These are phyloP conservation scores for Sporothrix humicola DNA, from an alignment of 2,329 filamentous ascomycete species.

Conservation along the genomic window DNA sequence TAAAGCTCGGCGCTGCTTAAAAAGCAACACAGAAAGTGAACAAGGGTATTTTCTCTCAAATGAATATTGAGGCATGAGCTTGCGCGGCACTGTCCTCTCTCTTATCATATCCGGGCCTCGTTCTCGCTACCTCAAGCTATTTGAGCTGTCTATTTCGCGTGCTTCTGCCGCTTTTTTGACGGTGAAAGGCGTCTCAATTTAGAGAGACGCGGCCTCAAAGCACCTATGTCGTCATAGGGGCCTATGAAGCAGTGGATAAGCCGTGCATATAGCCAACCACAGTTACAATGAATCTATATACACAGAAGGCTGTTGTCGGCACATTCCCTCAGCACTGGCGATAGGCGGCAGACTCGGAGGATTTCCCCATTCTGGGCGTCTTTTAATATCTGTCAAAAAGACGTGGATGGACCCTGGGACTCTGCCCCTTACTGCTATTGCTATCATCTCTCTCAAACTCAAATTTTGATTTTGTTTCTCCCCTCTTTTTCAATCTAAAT, in stretches of 20 bases:
- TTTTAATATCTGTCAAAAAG: neutral
- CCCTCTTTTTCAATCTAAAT: constrained; percentile 15
- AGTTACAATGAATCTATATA: neutral
- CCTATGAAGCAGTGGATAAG: neutral
- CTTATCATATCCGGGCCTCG: neutral
- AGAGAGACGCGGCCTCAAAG: neutral
- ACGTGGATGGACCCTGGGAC: constrained; percentile 9
- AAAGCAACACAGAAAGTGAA: neutral
- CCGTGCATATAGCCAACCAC: neutral
- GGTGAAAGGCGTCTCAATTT: neutral
- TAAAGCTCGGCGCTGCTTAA: neutral
- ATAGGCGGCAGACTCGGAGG: constrained; percentile 12
- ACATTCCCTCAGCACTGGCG: neutral
- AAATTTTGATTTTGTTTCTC: neutral
- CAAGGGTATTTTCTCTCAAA: neutral
- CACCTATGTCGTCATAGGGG: constrained; percentile 21
- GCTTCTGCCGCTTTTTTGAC: neutral
- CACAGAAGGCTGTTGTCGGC: neutral
- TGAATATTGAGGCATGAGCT: neutral
- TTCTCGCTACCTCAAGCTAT: neutral
- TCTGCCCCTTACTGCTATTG: neutral
- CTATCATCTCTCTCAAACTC: neutral
- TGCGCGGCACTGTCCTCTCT: neutral
- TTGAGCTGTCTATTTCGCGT: neutral
- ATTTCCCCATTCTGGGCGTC: constrained; percentile 4